phyloP scores from a whole-genome alignment of 2,329 filamentous ascomycete genomes.

The Lachnellula arida region DNA sequence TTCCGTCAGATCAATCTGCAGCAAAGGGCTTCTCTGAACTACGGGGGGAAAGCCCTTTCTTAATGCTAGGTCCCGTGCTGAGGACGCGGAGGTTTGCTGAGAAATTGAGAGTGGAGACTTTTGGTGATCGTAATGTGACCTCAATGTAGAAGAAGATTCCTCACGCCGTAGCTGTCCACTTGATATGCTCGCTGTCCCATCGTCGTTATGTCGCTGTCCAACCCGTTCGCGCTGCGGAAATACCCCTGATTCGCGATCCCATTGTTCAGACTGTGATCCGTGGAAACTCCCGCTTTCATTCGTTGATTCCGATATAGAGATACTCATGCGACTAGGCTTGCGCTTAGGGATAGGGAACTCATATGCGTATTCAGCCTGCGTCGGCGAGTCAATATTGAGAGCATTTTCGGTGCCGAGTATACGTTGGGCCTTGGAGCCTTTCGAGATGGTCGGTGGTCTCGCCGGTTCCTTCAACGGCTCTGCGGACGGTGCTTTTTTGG shows the following conservation, averaged over 20 bases:
- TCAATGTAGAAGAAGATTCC: slow-evolving; percentile 41
- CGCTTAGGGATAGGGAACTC: slow-evolving; percentile 20
- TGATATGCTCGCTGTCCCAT: slow-evolving; percentile 32
- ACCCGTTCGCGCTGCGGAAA: slow-evolving; percentile 26
- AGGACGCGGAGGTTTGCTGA: slow-evolving; percentile 41
- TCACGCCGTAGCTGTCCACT: slow-evolving; percentile 31
- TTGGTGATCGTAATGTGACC: slow-evolving; percentile 42
- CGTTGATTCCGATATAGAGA: slow-evolving; percentile 35
- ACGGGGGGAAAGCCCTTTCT: slow-evolving; percentile 34
- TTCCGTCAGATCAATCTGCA: slow-evolving; percentile 22
- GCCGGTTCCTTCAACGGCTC: neutral
- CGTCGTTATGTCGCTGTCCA: slow-evolving; percentile 36
- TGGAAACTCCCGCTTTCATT: slow-evolving; percentile 23
- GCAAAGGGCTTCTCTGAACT: slow-evolving; percentile 23
- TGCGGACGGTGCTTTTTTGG: slow-evolving; percentile 9
- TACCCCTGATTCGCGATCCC: slow-evolving; percentile 25
- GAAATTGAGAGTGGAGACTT: slow-evolving; percentile 37
- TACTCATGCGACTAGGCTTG: slow-evolving; percentile 38
- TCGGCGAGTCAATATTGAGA: slow-evolving; percentile 43
- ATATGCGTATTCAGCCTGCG: slow-evolving; percentile 23
- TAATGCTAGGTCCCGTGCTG: slow-evolving; percentile 35
- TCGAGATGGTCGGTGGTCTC: slow-evolving; percentile 1
- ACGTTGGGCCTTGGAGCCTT: slow-evolving; percentile 30
- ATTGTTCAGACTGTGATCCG: slow-evolving; percentile 17
- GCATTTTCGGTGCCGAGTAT: slow-evolving; percentile 31